Conservation (phyloP, 768 basidiomycete genomes). For the Agaricus subrufescens region DNA sequence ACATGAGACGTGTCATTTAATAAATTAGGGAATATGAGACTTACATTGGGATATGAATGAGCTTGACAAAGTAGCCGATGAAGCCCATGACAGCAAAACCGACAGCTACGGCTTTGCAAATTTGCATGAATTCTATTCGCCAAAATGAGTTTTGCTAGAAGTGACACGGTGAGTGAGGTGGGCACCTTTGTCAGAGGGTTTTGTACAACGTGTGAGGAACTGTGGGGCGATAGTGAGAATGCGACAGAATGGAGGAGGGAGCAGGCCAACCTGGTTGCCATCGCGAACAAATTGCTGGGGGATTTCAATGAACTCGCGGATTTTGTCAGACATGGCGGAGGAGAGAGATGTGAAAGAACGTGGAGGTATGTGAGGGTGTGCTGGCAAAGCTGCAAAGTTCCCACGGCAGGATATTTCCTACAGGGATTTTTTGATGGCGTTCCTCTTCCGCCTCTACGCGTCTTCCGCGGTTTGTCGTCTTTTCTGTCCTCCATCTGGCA, state of each 20-base stretch:
- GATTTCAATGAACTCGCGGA: constrained; percentile 86
- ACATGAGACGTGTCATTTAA: constrained; percentile 3
- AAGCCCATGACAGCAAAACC: constrained; percentile 99
- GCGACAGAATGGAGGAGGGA: background rate
- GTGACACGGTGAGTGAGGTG: background rate
- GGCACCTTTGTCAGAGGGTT: constrained; percentile 91
- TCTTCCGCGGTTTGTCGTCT: constrained; percentile 9
- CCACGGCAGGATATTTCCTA: constrained; percentile 30
- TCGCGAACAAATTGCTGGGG: constrained; percentile 92
- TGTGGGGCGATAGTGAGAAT: constrained; percentile 27
- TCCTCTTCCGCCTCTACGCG: constrained; percentile 10
- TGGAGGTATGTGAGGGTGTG: constrained; percentile 12
- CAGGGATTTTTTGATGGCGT: constrained; percentile 16
- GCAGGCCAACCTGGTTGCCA: constrained; percentile 74
- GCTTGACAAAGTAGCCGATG: constrained; percentile 98
- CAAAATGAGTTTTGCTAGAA: background rate
- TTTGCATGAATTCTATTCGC: constrained; percentile 86
- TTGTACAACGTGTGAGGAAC: constrained; percentile 97
- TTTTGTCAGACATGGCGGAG: constrained; percentile 78
- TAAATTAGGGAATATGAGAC: constrained; percentile 26
- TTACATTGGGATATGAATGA: constrained; percentile 97
- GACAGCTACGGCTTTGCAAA: constrained; percentile 93
- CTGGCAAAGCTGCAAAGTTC: constrained; percentile 16
- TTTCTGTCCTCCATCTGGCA: constrained; percentile 13
- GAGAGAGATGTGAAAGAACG: constrained; percentile 13